Evolutionary conservation across 768 basidiomycete genomes (phyloP).

Genomic region (Suillus subluteus): DNA sequence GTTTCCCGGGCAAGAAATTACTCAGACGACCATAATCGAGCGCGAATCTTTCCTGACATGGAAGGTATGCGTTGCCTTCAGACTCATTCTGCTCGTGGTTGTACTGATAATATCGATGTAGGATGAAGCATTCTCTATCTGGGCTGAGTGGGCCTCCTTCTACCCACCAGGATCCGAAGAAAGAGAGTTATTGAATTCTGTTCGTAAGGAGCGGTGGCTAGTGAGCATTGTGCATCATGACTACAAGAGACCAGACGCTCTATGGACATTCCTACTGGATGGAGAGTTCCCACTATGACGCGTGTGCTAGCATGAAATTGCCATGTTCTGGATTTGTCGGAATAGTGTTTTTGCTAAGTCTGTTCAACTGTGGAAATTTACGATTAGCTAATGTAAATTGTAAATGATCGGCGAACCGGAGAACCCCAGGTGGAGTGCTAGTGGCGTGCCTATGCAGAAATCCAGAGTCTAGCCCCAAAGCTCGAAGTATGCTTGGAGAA

Average conservation of each 20-base stretch:
- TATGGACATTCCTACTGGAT: conserved; percentile 85
- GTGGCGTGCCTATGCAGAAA: not conserved
- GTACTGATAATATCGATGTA: conserved; percentile 35
- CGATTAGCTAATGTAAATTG: not conserved
- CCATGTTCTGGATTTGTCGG: conserved; percentile 1
- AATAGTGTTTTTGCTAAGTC: too few species aligned
- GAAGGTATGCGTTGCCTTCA: conserved; percentile 68
- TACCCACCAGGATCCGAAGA: conserved; percentile 79
- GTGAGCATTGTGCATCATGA: conserved; percentile 94
- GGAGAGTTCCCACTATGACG: conserved; percentile 11
- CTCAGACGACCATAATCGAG: conserved; percentile 96
- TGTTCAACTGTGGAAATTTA: not conserved
- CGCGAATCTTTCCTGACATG: conserved; percentile 92
- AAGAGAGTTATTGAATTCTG: conserved; percentile 68
- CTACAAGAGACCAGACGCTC: conserved; percentile 73
- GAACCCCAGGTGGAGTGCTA: not conserved
- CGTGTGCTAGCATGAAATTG: not conserved
- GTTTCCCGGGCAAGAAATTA: conserved; percentile 95
- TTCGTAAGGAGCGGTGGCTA: conserved; percentile 82
- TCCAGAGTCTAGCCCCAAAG: not conserved
- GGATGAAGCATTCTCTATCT: conserved; percentile 97
- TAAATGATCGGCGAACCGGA: not conserved
- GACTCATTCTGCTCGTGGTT: not conserved
- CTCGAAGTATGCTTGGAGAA: not conserved
- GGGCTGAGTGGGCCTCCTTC: conserved; percentile 92